These are phyloP conservation scores for Barnettozyma botsteinii DNA, from an alignment of 805 yeast genomes.

Conservation along the genomic window DNA sequence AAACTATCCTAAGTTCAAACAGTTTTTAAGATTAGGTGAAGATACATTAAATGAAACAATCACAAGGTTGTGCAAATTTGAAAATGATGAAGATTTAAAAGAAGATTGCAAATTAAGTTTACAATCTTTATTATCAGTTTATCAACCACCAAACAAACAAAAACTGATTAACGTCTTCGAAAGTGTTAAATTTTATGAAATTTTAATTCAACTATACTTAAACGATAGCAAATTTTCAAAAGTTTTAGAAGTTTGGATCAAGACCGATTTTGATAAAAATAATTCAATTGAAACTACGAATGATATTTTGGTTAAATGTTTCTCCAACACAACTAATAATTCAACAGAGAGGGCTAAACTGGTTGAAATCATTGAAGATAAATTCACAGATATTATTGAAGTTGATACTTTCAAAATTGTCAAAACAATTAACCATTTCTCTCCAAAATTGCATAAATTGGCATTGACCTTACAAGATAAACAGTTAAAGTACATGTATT, in stretches of 20 bases:
- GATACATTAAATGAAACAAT: slow-evolving; percentile 44
- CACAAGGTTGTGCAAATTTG: slow-evolving; percentile 41
- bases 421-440: slow-evolving; percentile 23
- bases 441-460: slow-evolving; percentile 17
- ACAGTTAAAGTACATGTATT: slow-evolving; percentile 22
- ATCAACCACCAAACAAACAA: slow-evolving; percentile 51
- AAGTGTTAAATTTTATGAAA: slow-evolving; percentile 51
- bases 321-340: slow-evolving; percentile 16
- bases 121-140: slow-evolving; percentile 61
- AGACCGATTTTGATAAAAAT: slow-evolving; percentile 22
- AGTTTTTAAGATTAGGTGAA: slow-evolving; percentile 71
- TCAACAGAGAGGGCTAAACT: slow-evolving; percentile 18
- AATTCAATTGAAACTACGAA: slow-evolving; percentile 23
- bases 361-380: slow-evolving; percentile 13
- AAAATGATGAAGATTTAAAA: slow-evolving; percentile 24
- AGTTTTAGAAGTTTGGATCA: slow-evolving; percentile 50
- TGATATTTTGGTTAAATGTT: slow-evolving; percentile 25
- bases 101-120: slow-evolving; percentile 73
- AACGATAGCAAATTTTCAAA: slow-evolving; percentile 47
- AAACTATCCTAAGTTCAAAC: slow-evolving; percentile 79
- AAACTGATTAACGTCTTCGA: slow-evolving; percentile 45
- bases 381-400: slow-evolving; percentile 23
- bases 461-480: slow-evolving; percentile 14
- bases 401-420: slow-evolving; percentile 25
- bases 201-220: slow-evolving; percentile 51